Conservation (phyloP, 129 eudicot species). For the Helianthus annuus region HanXRQr2.0-SUNRISE NC_035448.2:130782593-130783092, state of each 20-base stretch:
- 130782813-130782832: no score
- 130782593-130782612: no score
- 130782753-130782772: no score
- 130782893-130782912: not conserved
- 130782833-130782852: not conserved
- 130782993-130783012: not conserved
- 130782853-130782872: not conserved
- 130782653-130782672: no score
- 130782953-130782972: not conserved
- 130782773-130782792: no score
- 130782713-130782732: no score
- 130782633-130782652: no score
- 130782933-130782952: not conserved
- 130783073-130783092: not conserved
- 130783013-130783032: slow-evolving; percentile 3
- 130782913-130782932: not conserved
- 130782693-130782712: no score
- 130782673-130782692: no score
- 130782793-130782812: no score
- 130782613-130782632: no score
- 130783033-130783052: not conserved
- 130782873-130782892: not conserved
- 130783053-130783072: not conserved
- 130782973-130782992: not conserved
- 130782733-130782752: no score